These are phyloP conservation scores for Phaeosphaeriaceae sp. DNA, from an alignment of 2,329 filamentous ascomycete species.

Conservation along the genomic window DNA sequence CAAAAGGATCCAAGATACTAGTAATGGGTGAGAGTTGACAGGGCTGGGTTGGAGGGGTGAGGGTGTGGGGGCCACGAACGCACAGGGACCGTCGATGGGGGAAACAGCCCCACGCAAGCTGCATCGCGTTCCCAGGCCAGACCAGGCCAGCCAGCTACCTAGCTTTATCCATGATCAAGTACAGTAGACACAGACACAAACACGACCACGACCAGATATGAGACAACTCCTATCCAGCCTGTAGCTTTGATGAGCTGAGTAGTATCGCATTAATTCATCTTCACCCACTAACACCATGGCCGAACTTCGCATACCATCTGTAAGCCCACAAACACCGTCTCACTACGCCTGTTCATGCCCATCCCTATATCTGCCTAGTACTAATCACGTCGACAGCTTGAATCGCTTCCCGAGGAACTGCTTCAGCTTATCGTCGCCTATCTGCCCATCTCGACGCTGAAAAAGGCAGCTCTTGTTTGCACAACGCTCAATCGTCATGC, in stretches of 20 bases:
- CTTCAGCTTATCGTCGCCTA: conserved; percentile 48
- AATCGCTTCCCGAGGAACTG: conserved; percentile 51
- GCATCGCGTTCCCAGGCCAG: no score
- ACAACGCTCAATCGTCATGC: conserved; percentile 45
- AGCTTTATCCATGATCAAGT: no score
- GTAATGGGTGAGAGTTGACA: conserved; percentile 1
- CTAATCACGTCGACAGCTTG: conserved; percentile 23
- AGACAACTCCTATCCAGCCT: no score
- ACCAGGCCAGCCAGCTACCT: no score
- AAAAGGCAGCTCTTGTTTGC: conserved; percentile 42
- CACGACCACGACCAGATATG: no score
- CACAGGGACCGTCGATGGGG: no score
- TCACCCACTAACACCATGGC: neutral
- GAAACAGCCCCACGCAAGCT: neutral
- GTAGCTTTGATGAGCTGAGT: no score
- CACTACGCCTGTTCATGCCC: conserved; percentile 8
- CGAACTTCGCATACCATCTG: neutral
- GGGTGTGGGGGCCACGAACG: neutral
- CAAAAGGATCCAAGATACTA: conserved; percentile 19
- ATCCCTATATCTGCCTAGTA: neutral
- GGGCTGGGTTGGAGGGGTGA: neutral
- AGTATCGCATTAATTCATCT: no score
- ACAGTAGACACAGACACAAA: no score
- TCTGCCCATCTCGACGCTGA: conserved; percentile 40
- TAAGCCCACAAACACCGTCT: no score